phyloP scores from a whole-genome alignment of 2,329 filamentous ascomycete genomes.

The Eutypella sp. region DNA sequence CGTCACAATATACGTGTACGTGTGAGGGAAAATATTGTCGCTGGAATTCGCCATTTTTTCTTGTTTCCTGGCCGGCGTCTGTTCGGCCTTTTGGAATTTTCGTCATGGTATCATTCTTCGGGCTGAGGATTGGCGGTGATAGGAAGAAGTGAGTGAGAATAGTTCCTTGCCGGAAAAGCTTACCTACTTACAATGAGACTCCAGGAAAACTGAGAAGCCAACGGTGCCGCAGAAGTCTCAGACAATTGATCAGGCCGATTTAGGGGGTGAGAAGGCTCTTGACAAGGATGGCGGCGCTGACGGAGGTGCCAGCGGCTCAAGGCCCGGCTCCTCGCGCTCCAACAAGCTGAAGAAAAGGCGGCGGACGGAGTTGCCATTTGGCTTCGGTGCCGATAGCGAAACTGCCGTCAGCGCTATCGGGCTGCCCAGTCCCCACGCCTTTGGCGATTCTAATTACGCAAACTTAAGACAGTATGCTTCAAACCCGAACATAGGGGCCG shows the following conservation, averaged over 20 bases:
- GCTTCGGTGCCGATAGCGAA: constrained; percentile 32
- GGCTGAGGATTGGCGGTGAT: constrained; percentile 50
- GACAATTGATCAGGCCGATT: constrained; percentile 7
- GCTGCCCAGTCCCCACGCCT: constrained; percentile 24
- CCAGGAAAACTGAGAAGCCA: constrained; percentile 31
- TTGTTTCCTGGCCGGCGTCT: constrained; percentile 6
- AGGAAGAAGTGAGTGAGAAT: constrained; percentile 50
- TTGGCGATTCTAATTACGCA: constrained; percentile 14
- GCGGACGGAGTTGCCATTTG: constrained; percentile 19
- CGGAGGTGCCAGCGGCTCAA: constrained; percentile 18
- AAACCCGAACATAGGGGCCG: constrained; percentile 26
- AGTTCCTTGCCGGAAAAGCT: constrained; percentile 6
- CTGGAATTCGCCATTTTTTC: no score
- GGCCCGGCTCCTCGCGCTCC: constrained; percentile 38
- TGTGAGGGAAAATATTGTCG: no score
- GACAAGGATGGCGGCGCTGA: constrained; percentile 9
- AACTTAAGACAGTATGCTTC: constrained; percentile 23
- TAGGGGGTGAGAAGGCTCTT: constrained; percentile 7
- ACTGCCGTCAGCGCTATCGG: constrained; percentile 42
- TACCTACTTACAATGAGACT: constrained; percentile 6
- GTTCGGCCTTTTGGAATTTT: constrained; percentile 2
- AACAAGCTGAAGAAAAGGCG: constrained; percentile 17
- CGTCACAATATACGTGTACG: no score
- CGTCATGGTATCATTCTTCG: constrained; percentile 55
- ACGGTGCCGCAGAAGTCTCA: constrained; percentile 15